phyloP scores from a whole-genome alignment of 345 rosid genomes.

The Ceriops decandra region DNA sequence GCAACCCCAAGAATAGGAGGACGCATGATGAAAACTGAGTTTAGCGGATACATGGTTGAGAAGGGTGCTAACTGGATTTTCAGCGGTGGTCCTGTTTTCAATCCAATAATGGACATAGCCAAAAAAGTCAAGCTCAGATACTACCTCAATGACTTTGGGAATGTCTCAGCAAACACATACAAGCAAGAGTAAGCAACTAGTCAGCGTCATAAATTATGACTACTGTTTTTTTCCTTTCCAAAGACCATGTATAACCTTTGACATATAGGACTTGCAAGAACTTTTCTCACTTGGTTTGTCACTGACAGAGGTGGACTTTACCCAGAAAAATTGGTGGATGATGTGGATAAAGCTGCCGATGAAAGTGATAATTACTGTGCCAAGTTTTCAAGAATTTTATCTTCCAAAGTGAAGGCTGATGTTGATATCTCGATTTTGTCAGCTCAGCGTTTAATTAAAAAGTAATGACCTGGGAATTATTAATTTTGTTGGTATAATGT shows the following conservation, averaged over 20 bases:
- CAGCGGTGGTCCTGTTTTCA: slow-evolving; percentile 15
- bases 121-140: slow-evolving; percentile 19
- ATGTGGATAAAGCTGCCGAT: slow-evolving; percentile 8
- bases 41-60: slow-evolving; percentile 15
- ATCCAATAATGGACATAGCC: slow-evolving; percentile 19
- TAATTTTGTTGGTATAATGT: neutral
- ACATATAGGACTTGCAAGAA: no score
- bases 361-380: slow-evolving; percentile 13
- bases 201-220: neutral
- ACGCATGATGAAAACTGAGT: slow-evolving; percentile 4
- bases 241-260: no score
- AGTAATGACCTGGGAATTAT: neutral
- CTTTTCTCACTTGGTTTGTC: no score
- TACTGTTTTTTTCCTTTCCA: neutral
- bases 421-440: slow-evolving; percentile 21
- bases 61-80: slow-evolving; percentile 27
- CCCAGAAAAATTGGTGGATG: slow-evolving; percentile 6
- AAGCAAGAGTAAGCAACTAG: slow-evolving; percentile 19
- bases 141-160: slow-evolving; percentile 13
- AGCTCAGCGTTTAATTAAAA: slow-evolving; percentile 17
- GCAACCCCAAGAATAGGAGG: slow-evolving; percentile 16
- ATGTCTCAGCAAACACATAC: slow-evolving; percentile 19
- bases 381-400: slow-evolving; percentile 2
- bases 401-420: slow-evolving; percentile 5
- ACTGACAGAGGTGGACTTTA: slow-evolving; percentile 24